Evolutionary conservation across 192 early-diverging fungal genomes (phyloP), one percentile per base, ranked within the genome.

Genomic region (Phycomyces nitens): DNA sequence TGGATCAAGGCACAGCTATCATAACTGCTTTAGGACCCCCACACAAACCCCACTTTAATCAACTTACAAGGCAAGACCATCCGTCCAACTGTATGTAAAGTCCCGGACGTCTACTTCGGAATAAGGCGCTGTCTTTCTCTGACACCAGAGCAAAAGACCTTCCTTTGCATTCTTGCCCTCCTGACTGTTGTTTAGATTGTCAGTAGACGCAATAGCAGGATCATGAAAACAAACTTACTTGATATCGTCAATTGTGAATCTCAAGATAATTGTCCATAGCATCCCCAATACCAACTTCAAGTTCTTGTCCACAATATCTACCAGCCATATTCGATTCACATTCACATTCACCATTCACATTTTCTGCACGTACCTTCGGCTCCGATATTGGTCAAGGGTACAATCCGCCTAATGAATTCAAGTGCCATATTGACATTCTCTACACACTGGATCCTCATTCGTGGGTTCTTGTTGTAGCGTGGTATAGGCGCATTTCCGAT

Each of bases 111-210:
- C 72, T 54, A 98, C 94, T 24, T 95, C 92, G 24, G 86, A 75
- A 72, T 94, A 94, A 1, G 92, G 90, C 4, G 93, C 86, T 16
- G 96, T 98, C 65, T 94, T 89, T 62, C 92, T 82, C 77, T 98
- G 96, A 79, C 95, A 97, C 96, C 96, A 98, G 18, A 98, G 82
- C 41, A 98, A 80, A 34, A 98, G 84, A 51, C 94, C 96, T 69
- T 98, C 96, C 78, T 94, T 97, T 43, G 96, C 96, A 52, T 88
- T 94, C 60, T 94, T 82, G 52, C 96, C 96, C 69, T 96, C 95
- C 68, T 97, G 89, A 73, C 90, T 91, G 66, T 65, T 23, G 4
- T 23, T 52, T 60, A 42, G 43, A 24, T 24, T 64, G 42, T 5
- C 12, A 47, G 18, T 60, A 47, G 14, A 2, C 8, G 21, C 12